These are phyloP conservation scores for Pluteus cervinus DNA, from an alignment of 768 basidiomycete species.

Conservation along the genomic window DNA sequence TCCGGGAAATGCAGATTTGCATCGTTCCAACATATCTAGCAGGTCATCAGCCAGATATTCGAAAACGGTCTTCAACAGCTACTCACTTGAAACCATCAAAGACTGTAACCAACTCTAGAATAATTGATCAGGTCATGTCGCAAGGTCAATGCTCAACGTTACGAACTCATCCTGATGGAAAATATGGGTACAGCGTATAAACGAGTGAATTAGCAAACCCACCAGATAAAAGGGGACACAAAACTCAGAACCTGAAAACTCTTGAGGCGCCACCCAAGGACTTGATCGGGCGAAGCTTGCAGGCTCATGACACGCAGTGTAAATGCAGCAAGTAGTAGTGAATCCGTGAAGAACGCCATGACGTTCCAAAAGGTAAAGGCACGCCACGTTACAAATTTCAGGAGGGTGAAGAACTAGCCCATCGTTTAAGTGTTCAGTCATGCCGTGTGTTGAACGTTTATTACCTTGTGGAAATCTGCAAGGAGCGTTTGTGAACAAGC, in stretches of 20 bases:
- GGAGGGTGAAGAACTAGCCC: conserved; percentile 57
- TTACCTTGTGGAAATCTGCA: conserved; percentile 52
- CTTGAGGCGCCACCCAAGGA: conserved; percentile 37
- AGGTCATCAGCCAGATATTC: conserved; percentile 1
- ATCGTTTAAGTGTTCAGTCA: neutral
- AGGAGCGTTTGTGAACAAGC: conserved; percentile 1
- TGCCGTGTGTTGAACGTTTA: neutral
- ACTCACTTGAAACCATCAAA: conserved; percentile 77
- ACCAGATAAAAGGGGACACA: conserved; percentile 87
- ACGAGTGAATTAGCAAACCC: conserved; percentile 17
- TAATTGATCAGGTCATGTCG: conserved; percentile 1
- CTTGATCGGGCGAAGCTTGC: conserved; percentile 25
- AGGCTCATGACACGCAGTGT: conserved; percentile 62
- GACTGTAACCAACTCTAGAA: conserved; percentile 66
- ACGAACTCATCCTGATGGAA: conserved; percentile 72
- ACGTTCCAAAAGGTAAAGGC: conserved; percentile 78
- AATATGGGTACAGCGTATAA: neutral
- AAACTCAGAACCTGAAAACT: conserved; percentile 91
- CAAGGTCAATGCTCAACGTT: neutral
- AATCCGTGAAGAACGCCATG: conserved; percentile 67
- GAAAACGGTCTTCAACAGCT: neutral
- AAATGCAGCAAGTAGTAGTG: conserved; percentile 70
- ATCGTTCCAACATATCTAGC: conserved; percentile 80
- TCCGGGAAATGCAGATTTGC: conserved; percentile 90
- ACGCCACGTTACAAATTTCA: conserved; percentile 74